These are phyloP conservation scores for Alternaria arborescens DNA, from an alignment of 2,329 filamentous ascomycete genomes.

Conservation along the genomic window DNA sequence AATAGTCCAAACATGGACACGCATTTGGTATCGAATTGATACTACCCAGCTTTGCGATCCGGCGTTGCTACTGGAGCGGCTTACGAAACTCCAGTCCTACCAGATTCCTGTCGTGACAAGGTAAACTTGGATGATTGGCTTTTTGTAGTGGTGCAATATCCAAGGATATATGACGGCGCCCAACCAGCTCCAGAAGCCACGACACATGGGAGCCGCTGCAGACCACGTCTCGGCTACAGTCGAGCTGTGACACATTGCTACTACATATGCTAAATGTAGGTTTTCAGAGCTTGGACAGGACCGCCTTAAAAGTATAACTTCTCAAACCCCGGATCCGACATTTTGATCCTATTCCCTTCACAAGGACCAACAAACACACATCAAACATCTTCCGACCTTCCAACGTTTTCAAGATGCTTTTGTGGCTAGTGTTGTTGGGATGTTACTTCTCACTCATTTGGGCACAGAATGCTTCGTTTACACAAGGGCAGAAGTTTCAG, in stretches of 20 bases:
- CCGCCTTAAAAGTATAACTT: not conserved
- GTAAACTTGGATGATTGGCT: not conserved
- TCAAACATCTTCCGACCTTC: not conserved
- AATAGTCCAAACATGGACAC: not conserved
- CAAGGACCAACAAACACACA: not conserved
- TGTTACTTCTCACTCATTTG: not conserved
- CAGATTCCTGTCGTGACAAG: slow-evolving; percentile 1
- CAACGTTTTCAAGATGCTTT: not conserved
- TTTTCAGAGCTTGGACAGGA: not conserved
- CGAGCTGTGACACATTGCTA: not conserved
- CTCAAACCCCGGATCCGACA: not conserved
- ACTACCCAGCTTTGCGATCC: not conserved
- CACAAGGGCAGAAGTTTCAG: slow-evolving; percentile 39
- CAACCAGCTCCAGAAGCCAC: slow-evolving; percentile 18
- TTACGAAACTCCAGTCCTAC: not conserved
- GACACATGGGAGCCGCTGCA: slow-evolving; percentile 11
- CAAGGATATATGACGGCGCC: slow-evolving; percentile 28
- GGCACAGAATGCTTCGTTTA: slow-evolving; percentile 26
- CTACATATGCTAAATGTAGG: not conserved
- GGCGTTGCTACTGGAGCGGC: not conserved
- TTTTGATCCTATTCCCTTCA: not conserved
- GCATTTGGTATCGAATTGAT: not conserved
- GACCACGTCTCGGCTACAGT: not conserved
- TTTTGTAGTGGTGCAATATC: slow-evolving; percentile 26
- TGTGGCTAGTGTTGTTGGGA: slow-evolving; percentile 17